Evolutionary conservation across 75 land plant genomes (phyloP), one percentile per base, ranked within the genome.

Genomic region (Sequoia sempervirens): DNA sequence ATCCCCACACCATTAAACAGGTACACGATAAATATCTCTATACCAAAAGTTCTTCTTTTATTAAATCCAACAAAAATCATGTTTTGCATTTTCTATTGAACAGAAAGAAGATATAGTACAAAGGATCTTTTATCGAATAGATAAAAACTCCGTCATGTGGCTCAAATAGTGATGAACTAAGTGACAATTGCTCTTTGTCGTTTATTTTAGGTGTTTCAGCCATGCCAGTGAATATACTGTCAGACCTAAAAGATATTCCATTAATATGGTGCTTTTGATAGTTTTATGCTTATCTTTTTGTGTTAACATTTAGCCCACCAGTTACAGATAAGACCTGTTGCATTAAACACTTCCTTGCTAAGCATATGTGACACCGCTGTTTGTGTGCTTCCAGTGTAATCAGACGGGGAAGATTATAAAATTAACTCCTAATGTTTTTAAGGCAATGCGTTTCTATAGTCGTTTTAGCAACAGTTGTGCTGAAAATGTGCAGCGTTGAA

Each of bases 1-100:
- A 87, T 52, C 98, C 98, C 45, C 41, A 95, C 28, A 93, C 95
- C 80, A 91, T 96, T 80, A 88, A 88, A 74, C 70, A 84, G 91
- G 98, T 88, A 68, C 30, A 40, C n/a, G 9, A 18, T 38, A 61
- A 26, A 23, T 6, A 61, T 61, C 26, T 61, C 26, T 61, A 26
- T 23, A 23, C 6, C 26, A 23, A 20, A 20, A 23, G 2, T 58
- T 58, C 5, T 4, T 61, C 66, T 61, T 61, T 61, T 23, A 61
- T 61, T 23, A 61, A 20, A 61, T 61, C 28, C 26, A 61, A 61
- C 1, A 26, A 26, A 23, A 23, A 61, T 23, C 0, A 47, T 28
- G 32, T 54, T 14, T 50, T 56, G 26, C 75, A 26, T 45, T n/a
- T 82, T 0, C 52, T 1, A 37, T 20, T 38, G 37, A 37, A 1